Conservation (phyloP, 257 asterid genomes). For the Capsicum pubescens region DNA sequence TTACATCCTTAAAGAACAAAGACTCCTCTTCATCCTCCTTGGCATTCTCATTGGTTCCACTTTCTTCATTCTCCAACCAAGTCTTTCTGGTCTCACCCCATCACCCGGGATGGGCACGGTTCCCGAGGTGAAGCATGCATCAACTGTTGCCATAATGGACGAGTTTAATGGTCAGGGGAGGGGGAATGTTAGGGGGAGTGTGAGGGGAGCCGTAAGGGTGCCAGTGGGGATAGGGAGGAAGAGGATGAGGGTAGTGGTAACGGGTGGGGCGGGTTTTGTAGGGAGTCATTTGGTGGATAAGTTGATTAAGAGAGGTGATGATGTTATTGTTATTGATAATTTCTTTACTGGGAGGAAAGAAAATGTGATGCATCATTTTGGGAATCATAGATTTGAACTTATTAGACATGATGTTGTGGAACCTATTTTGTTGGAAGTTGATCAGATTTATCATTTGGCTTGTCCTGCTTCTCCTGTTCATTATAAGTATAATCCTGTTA, state of each 20-base stretch:
- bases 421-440: conserved; percentile 54
- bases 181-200: not conserved
- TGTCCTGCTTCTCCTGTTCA: conserved; percentile 58
- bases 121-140: not conserved
- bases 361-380: conserved; percentile 51
- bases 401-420: conserved; percentile 53
- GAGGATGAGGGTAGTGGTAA: conserved; percentile 48
- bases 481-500: conserved; percentile 53
- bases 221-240: conserved; percentile 44
- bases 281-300: conserved; percentile 56
- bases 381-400: conserved; percentile 48
- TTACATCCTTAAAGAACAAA: conserved; percentile 82
- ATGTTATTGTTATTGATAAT: conserved; percentile 52
- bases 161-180: not conserved
- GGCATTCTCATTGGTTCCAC: conserved; percentile 82
- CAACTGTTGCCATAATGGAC: not conserved
- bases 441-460: conserved; percentile 51
- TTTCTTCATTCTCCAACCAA: conserved; percentile 75
- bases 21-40: conserved; percentile 75
- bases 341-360: conserved; percentile 56
- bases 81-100: not conserved
- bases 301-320: conserved; percentile 49
- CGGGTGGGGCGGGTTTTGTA: conserved; percentile 55
- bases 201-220: conserved; percentile 31
- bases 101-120: too few species aligned